These are phyloP conservation scores for Eimeria zaria DNA, from an alignment of 169 alveolate species.

Conservation along the genomic window DNA sequence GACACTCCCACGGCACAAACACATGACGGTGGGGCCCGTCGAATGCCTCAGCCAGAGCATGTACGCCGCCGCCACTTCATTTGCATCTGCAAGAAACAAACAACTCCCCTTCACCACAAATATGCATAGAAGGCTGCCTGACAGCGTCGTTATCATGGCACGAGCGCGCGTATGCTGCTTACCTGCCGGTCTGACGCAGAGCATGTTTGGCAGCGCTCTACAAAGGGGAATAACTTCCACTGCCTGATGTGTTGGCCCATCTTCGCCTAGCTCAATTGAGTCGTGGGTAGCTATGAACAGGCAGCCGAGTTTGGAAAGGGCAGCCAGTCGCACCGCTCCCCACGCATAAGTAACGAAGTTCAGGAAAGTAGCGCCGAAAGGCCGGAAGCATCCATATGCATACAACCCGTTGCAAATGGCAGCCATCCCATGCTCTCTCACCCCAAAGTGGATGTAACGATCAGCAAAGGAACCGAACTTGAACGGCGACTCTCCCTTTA, in stretches of 20 bases:
- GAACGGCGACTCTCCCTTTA: conserved; percentile 35
- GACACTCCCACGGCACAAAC: conserved; percentile 85
- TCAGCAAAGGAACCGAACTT: conserved; percentile 44
- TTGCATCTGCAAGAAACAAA: conserved; percentile 71
- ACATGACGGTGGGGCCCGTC: conserved; percentile 82
- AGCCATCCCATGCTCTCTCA: conserved; percentile 92
- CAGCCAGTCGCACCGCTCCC: conserved; percentile 90
- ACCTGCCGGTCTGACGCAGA: conserved; percentile 91
- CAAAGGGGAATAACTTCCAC: conserved; percentile 88
- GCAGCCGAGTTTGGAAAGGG: conserved; percentile 88
- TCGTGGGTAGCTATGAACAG: conserved; percentile 92
- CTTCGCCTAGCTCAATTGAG: conserved; percentile 92
- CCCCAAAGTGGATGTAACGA: conserved; percentile 87
- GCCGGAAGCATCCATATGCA: conserved; percentile 89
- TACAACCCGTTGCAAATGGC: conserved; percentile 90
- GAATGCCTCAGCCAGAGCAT: conserved; percentile 78
- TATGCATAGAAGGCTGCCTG: not conserved
- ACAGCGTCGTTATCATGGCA: not conserved
- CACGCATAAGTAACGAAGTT: conserved; percentile 90
- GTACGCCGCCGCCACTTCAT: conserved; percentile 86
- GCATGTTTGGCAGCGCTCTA: conserved; percentile 87
- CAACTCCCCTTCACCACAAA: not conserved
- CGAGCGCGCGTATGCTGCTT: not conserved
- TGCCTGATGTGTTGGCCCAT: conserved; percentile 94
- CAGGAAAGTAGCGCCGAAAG: conserved; percentile 91